Base-by-base conservation (phyloP, 768 basidiomycete genomes). In the Suillus subaureus region DNA sequence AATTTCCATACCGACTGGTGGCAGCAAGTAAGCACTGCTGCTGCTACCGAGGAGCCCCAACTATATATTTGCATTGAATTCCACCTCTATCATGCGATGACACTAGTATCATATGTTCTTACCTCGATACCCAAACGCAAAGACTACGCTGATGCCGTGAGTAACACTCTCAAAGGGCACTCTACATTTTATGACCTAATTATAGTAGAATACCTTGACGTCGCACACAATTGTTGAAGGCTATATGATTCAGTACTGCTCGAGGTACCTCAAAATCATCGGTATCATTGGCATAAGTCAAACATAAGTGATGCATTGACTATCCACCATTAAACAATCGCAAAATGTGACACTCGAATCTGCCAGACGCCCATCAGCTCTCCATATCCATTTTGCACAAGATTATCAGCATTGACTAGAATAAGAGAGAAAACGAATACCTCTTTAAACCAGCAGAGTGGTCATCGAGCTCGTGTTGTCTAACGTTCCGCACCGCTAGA, bases 341-440 rank as follows among this genome's bases (percentile, higher is more conserved):
- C 37, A 39, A 39, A 54, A 21, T 52, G 21, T 2, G 18, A 54
- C 4, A 6, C 35, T 57, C 13, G 13, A 55, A 33, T 33, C 33
- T n/a, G 11, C 18, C 6, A 55, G n/a, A 8, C 15, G 1, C 16
- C 8, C 16, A 18, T 39, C 26, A 26, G 23, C 49, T 62, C 1
- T 70, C 74, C 6, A 23, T 47, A 58, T 71, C 75, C 66, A 74
- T 67, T 12, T 75, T 74, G 15, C 62, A 8, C 49, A 11, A 47
- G 18, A 26, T 16, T 9, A 15, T 6, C 6, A 33, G 18, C 66
- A 15, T 63, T 26, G 37, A 57, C 37, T 39, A 11, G 23, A 23
- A 23, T 16, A 57, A 21, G 15, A 39, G 57, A 39, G 40, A 26
- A 39, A 3, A 23, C 6, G 7, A 21, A 23, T 7, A 39, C 55